Evolutionary conservation across 495 filamentous ascomycete genomes (phyloP), one percentile per base, ranked within the genome.

Genomic region (Glonium stellatum): DNA sequence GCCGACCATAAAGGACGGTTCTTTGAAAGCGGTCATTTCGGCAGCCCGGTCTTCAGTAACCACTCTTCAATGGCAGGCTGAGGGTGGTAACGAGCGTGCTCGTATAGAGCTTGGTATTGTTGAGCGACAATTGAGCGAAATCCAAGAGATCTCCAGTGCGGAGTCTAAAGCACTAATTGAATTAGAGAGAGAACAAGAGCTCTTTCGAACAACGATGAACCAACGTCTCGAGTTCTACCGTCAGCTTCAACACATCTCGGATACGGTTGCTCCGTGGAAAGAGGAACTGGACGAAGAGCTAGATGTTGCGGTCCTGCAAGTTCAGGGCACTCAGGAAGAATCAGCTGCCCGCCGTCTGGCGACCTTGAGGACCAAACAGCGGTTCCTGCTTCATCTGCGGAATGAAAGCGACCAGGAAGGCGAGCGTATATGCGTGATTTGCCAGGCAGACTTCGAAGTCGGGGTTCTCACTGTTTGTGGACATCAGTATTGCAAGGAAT

Each of bases 381-480:
- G 87, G 36, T 96, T 92, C 72, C 73, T 93, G 56, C 70, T 81
- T 52, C 80, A 87, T 70, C 65, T 85, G 13, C 76, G 78, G 47
- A 75, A 77, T 42, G 86, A 89, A 18, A 76, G 81, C 5, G 74
- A 72, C 42, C 71, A 78, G n/a, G 73, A 84, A 35, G 70, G 54
- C 11, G 74, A 82, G 19, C 77, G 80, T 42, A 80, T 84, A 19
- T 96, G 91, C 70, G 79, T 92, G 61, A 95, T 97, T 62, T 96
- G 91, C 69, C 83, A 86, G 57, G 75, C 77, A 0, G 62, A 73
- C 5, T 91, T 95, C 69, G 86, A 87, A 65, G 72, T 81, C 46
- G 93, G 92, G 46, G 85, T 92, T 31, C 76, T 98, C 66, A 97
- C 92, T 1, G 79, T 86, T 1, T 98, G 92, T 71, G 92, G 92